These are phyloP conservation scores for Epichloe scottii DNA, from an alignment of 2,329 filamentous ascomycete species.

Conservation along the genomic window DNA sequence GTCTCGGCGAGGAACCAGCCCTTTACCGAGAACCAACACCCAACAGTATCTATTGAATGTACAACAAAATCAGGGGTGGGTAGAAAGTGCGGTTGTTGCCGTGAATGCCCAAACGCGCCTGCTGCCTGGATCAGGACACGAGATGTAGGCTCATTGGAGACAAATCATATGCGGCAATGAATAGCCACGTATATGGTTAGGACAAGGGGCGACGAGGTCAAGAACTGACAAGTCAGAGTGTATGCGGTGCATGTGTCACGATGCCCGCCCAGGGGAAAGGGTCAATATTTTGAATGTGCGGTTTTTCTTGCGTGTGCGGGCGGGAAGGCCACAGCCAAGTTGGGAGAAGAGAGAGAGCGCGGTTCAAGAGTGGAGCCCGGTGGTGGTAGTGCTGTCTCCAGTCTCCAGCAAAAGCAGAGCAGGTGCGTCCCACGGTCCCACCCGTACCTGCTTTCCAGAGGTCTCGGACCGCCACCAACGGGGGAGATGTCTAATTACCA, in stretches of 20 bases:
- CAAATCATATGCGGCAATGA: not conserved
- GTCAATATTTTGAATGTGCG: no score
- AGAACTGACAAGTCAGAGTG: not conserved
- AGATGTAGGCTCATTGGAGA: not conserved
- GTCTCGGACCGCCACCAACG: not conserved
- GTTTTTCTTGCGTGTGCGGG: not conserved
- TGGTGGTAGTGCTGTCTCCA: not conserved
- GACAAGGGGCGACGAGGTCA: not conserved
- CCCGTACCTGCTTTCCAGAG: not conserved
- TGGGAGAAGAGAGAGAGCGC: not conserved
- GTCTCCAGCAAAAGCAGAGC: not conserved
- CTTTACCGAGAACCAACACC: not conserved
- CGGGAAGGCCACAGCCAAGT: not conserved
- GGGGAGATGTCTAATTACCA: not conserved
- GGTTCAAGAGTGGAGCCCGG: not conserved
- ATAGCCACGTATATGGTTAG: not conserved
- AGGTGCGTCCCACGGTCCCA: not conserved
- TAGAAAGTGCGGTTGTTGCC: not conserved
- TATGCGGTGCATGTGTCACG: not conserved
- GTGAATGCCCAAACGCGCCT: slow-evolving; percentile 1
- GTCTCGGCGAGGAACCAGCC: not conserved
- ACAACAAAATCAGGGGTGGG: not conserved
- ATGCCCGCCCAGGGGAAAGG: no score
- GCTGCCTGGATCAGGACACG: not conserved
- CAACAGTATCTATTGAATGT: not conserved